phyloP scores from a whole-genome alignment of 208 protist genomes.

The Borovskyia barvae region DNA sequence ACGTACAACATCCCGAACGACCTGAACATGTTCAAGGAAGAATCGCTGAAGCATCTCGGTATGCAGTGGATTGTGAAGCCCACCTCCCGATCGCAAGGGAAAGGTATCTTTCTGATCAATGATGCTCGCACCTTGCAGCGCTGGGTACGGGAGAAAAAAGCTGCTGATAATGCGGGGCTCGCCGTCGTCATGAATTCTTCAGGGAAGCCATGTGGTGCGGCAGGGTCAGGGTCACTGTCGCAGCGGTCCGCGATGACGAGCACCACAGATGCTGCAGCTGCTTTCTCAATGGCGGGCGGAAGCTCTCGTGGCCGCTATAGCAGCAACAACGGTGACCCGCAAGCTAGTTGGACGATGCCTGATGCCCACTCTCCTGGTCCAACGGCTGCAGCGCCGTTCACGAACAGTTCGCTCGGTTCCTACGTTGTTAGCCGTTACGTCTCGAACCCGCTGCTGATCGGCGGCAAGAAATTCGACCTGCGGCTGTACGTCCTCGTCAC shows the following conservation, averaged over 20 bases:
- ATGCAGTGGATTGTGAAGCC: slow-evolving; percentile 97
- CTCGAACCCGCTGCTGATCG: slow-evolving; percentile 94
- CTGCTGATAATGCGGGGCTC: slow-evolving; percentile 41
- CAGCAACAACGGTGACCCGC: background rate
- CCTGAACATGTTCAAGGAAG: slow-evolving; percentile 93
- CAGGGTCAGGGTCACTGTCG: background rate
- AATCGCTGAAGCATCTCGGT: slow-evolving; percentile 82
- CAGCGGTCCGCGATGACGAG: slow-evolving; percentile 9
- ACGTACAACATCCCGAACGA: slow-evolving; percentile 95
- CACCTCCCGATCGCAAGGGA: slow-evolving; percentile 89
- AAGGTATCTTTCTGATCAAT: slow-evolving; percentile 97
- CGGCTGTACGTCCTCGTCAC: slow-evolving; percentile 97
- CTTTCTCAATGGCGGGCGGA: slow-evolving; percentile 1
- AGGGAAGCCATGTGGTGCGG: background rate
- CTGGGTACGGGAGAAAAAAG: slow-evolving; percentile 72
- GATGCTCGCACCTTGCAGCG: slow-evolving; percentile 86
- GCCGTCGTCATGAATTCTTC: background rate
- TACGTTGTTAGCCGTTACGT: slow-evolving; percentile 96
- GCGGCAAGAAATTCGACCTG: slow-evolving; percentile 97
- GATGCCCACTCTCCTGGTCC: background rate
- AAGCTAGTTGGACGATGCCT: slow-evolving; percentile 3
- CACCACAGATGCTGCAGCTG: slow-evolving; percentile 2
- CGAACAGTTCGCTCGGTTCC: slow-evolving; percentile 33
- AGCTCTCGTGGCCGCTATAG: no score
- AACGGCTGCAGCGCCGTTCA: background rate